Base-by-base conservation (phyloP, 2,329 filamentous ascomycete genomes). In the Bipolaris bicolor region DNA sequence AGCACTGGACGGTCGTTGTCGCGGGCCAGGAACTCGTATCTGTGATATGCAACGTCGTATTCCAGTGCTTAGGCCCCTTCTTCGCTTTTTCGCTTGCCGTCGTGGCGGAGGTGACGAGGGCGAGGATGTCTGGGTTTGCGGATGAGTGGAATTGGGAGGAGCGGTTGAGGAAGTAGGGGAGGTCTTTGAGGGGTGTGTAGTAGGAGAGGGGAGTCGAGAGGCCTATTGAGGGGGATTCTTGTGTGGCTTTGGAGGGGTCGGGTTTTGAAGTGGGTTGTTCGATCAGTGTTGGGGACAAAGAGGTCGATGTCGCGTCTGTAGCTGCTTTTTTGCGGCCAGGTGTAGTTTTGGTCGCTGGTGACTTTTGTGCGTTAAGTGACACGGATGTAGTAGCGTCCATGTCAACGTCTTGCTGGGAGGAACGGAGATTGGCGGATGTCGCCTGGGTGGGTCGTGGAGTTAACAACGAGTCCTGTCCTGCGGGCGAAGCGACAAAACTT, bases 11-110 rank as follows among this genome's bases (percentile, higher is more conserved):
- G 0, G 64, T 66, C 4, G 57, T 67, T 9, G 57, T 61, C 1
- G 58, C 41, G 2, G 75, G 71, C 57, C 57, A 70, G n/a, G 47
- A 59, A n/a, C 58, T 74, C 1, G 69, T 56, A 47, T 82, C 80
- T 0, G 76, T 74, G 57, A 82, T 67, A 52, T 70, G 66, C 43
- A 81, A 69, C 4, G 75, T 72, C 0, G 79, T 82, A 57, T 64
- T 75, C 67, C 73, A 81, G 66, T 83, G 77, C 52, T 75, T 72
- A 0, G 78, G 79, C 0, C 80, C 80, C 10, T 68, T 68, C 16
- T 75, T 74, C 7, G 79, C 79, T 18, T 76, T 72, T 31, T 71
- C 61, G 0, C 78, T 70, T 2, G 64, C 34, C 1, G 69, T 76
- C 11, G 71, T 74, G 10, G 60, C 43, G 11, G 71, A 62, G 1